Evolutionary conservation across 179 eudicot genomes (phyloP).

Genomic region (Actinidia chinensis): DNA sequence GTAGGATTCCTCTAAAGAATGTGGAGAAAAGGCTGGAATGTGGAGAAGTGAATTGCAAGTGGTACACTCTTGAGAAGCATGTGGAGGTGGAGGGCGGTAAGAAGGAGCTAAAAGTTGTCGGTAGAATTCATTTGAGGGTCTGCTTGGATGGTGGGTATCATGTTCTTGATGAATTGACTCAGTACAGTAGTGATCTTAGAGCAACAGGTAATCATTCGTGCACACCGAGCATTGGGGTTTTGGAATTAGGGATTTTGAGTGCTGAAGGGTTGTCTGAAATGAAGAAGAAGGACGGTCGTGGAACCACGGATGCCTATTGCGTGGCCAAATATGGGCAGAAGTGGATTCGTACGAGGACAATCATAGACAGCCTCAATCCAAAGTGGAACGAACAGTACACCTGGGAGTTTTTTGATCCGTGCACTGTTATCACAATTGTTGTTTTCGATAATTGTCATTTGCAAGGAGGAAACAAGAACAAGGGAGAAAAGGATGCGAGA

Average conservation of each 20-base stretch:
- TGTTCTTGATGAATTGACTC: conserved; percentile 63
- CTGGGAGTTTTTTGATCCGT: conserved; percentile 66
- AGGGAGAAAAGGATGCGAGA: conserved; percentile 30
- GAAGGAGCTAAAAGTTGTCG: conserved; percentile 43
- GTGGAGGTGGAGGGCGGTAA: conserved; percentile 33
- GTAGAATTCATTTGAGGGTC: conserved; percentile 50
- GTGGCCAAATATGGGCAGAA: conserved; percentile 62
- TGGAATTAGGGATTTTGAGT: conserved; percentile 55
- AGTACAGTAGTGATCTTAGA: conserved; percentile 52
- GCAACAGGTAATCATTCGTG: conserved; percentile 48
- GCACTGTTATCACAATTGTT: conserved; percentile 52
- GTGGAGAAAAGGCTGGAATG: conserved; percentile 50
- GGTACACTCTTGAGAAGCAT: conserved; percentile 57
- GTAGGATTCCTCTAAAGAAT: conserved; percentile 35
- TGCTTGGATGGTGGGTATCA: conserved; percentile 67
- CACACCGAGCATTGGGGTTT: conserved; percentile 45
- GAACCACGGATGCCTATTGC: conserved; percentile 54
- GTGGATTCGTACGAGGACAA: conserved; percentile 67
- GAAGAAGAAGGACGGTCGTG: conserved; percentile 49
- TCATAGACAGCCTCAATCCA: conserved; percentile 46
- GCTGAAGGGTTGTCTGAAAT: conserved; percentile 47
- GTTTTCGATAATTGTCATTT: conserved; percentile 59
- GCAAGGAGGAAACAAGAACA: conserved; percentile 12
- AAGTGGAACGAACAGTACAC: conserved; percentile 70
- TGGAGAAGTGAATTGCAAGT: conserved; percentile 38